Evolutionary conservation across 2,329 filamentous ascomycete species (phyloP), one percentile per base, ranked within the genome.

Genomic region (Ophiosphaerella korrae): DNA sequence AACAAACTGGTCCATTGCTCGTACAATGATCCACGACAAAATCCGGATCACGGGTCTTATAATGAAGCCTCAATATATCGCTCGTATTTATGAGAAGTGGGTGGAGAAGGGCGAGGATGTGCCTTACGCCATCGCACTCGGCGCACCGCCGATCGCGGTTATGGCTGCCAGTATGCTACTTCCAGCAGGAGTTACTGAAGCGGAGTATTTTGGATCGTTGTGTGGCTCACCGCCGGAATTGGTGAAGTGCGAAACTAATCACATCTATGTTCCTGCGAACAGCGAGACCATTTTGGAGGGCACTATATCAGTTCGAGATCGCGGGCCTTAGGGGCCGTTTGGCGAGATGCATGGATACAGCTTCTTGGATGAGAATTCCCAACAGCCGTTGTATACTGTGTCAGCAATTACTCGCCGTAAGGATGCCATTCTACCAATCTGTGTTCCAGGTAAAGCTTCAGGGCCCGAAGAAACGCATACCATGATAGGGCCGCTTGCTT

Each of bases 251-350:
- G 80, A 82, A n/a, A 79, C 75, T 0, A 83, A 79, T 48, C 70
- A 76, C 21, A 59, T 83, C 0, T 60, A 71, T 3, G 79, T 83
- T 1, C 80, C 81, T 0, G 80, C 80, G 0, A 80, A 75, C 47
- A 60, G 70, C 0, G 80, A 83, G 56, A 82, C 83, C 42, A 75
- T 83, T 0, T 63, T 83, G 1, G 80, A 83, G 48, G 80, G 81
- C 2, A 76, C 73, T 0, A 53, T 78, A 12, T 82, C 78, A 0
- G 66, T 77, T 5, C 73, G 74, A 0, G 75, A 82, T 38, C 52
- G 58, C 0, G 76, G 52, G 0, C 60, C 60, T 0, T 80, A 83
- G 47, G 81, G 80, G 0, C 80, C 80, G 0, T 82, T 82, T 62
- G 80, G 78, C 0, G 81, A 80, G 32, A 59, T 59, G 55, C 55